Conservation (phyloP, 495 filamentous ascomycete species). For the Aspergillus cristatus region DNA sequence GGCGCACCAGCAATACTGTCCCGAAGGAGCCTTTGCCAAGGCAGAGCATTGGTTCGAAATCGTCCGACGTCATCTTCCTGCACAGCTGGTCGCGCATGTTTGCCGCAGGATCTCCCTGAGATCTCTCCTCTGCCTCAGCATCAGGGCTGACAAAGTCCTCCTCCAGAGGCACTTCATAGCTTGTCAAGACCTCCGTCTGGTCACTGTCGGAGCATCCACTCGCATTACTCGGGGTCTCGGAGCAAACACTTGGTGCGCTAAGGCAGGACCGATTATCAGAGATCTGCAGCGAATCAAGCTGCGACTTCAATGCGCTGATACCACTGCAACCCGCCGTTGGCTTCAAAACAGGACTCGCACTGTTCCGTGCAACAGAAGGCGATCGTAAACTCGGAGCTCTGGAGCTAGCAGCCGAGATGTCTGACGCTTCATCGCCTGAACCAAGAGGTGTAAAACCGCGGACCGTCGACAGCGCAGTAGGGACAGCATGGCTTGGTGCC, state of each 20-base stretch:
- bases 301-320: conserved; percentile 68
- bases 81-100: conserved; percentile 35
- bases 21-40: conserved; percentile 94
- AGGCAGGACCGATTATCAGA: conserved; percentile 29
- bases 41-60: conserved; percentile 90
- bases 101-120: conserved; percentile 11
- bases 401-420: conserved; percentile 49
- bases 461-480: conserved; percentile 61
- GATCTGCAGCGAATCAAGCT: conserved; percentile 60
- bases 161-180: conserved; percentile 83
- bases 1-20: conserved; percentile 85
- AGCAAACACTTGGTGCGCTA: conserved; percentile 25
- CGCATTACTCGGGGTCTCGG: conserved; percentile 41
- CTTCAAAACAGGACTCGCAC: conserved; percentile 48
- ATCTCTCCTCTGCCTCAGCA: conserved; percentile 33
- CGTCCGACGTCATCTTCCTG: conserved; percentile 82
- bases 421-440: conserved; percentile 80
- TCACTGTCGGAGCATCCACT: conserved; percentile 48
- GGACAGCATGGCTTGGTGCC: conserved; percentile 38
- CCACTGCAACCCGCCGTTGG: conserved; percentile 48
- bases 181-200: conserved; percentile 52
- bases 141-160: conserved; percentile 78
- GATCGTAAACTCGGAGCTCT: conserved; percentile 28
- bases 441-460: conserved; percentile 80
- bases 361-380: conserved; percentile 13